Evolutionary conservation across 768 basidiomycete species (phyloP).

Genomic region (Russula emetica): DNA sequence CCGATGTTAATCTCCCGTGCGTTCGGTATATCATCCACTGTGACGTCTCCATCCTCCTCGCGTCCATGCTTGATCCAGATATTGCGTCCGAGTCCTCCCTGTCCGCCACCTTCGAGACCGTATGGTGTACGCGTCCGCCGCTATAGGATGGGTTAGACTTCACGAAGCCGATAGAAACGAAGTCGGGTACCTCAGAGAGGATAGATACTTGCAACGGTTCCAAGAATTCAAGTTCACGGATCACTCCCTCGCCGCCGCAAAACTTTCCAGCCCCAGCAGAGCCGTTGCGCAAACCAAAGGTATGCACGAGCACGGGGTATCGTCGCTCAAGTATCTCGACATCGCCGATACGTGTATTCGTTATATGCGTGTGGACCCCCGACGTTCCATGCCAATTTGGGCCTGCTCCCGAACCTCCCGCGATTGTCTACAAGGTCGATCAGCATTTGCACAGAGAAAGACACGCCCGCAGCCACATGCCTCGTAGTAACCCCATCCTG

Average conservation of each 20-base stretch:
- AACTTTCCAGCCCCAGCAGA: constrained; percentile 70
- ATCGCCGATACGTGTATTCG: constrained; percentile 90
- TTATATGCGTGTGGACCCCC: constrained; percentile 91
- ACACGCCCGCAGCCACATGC: constrained; percentile 35
- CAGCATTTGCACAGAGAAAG: background rate
- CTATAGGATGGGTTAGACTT: constrained; percentile 37
- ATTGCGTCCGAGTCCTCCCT: constrained; percentile 70
- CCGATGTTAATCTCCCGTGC: constrained; percentile 77
- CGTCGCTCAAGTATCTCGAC: constrained; percentile 91
- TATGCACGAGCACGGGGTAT: constrained; percentile 86
- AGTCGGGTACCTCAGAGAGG: constrained; percentile 63
- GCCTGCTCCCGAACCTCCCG: constrained; percentile 90
- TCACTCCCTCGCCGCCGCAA: constrained; percentile 79
- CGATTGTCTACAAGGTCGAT: constrained; percentile 63
- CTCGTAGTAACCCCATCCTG: constrained; percentile 91
- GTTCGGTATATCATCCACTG: constrained; percentile 56
- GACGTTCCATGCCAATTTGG: constrained; percentile 87
- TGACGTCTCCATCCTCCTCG: constrained; percentile 57
- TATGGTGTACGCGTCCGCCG: constrained; percentile 83
- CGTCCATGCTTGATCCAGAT: constrained; percentile 80
- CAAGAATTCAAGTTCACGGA: constrained; percentile 78
- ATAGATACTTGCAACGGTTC: constrained; percentile 85
- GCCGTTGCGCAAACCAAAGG: constrained; percentile 68
- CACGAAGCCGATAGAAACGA: background rate
- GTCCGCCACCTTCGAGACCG: constrained; percentile 75